Conservation (phyloP, 345 rosid genomes). For the Limnanthes douglasii region DNA sequence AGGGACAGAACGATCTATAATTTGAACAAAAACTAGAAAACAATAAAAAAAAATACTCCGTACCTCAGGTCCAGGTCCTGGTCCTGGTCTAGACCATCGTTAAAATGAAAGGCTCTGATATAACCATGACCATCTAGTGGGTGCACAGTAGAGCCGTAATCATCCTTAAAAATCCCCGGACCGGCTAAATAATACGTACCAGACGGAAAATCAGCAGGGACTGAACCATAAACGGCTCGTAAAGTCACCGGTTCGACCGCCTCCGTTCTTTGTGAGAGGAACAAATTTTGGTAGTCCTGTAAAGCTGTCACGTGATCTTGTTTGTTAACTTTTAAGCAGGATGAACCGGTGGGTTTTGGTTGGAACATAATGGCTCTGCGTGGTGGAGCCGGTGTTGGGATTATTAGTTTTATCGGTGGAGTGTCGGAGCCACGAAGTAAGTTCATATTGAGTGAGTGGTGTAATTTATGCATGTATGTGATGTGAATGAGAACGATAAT, state of each 20-base stretch:
- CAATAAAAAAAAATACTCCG: too few species aligned
- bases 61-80: too few species aligned
- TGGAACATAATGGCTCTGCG: conserved; percentile 30
- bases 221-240: conserved; percentile 30
- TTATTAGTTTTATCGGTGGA: conserved; percentile 16
- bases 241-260: conserved; percentile 33
- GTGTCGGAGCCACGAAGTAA: too few species aligned
- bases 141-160: conserved; percentile 84
- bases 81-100: too few species aligned
- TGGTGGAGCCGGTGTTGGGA: conserved; percentile 12
- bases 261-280: conserved; percentile 62
- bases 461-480: too few species aligned
- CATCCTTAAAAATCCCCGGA: conserved; percentile 75
- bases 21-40: too few species aligned
- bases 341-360: conserved; percentile 2
- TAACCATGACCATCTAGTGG: conserved; percentile 92
- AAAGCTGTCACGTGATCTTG: conserved; percentile 41
- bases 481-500: neutral
- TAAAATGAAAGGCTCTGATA: conserved; percentile 49
- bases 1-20: too few species aligned
- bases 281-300: conserved; percentile 79
- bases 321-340: neutral
- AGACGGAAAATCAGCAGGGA: conserved; percentile 58
- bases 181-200: conserved; percentile 83
- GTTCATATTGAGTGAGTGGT: too few species aligned